A percentile compares a stretch with the other conserved stretches of the same genome.
Evolutionary conservation across 140 eudicot genomes (phyloP).

Genomic region (Stevia rebaudiana): DNA sequence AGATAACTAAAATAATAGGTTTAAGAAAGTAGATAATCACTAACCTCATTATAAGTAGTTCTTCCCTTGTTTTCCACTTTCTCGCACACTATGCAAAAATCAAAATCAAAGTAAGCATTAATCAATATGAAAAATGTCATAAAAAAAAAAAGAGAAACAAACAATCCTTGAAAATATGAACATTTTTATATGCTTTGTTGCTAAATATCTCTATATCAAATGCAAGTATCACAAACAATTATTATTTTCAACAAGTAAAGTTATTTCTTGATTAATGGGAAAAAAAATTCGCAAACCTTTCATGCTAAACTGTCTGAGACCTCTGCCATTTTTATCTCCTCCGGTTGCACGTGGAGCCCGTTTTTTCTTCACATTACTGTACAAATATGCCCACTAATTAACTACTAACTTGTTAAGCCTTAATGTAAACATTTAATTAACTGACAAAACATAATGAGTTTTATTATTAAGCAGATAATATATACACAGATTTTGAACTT

Average conservation of each 20-base stretch:
- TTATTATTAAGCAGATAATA: too few species aligned
- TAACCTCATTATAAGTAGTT: constrained; percentile 67
- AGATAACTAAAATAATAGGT: not conserved
- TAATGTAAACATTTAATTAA: not conserved
- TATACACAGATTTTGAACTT: not conserved
- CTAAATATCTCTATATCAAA: not conserved
- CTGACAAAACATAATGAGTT: not conserved
- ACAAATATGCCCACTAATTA: not conserved
- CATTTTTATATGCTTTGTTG: not conserved
- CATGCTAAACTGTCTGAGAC: constrained; percentile 81
- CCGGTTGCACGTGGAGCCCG: constrained; percentile 72
- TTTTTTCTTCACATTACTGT: constrained; percentile 63
- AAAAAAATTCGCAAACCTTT: constrained; percentile 35
- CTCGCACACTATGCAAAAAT: constrained; percentile 47
- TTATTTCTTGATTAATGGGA: not conserved
- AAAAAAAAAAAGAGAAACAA: not conserved
- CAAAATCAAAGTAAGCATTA: constrained; percentile 1
- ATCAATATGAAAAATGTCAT: not conserved
- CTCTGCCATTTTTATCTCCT: constrained; percentile 78
- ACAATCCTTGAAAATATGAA: not conserved
- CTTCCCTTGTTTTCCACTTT: constrained; percentile 72
- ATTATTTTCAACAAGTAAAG: not conserved
- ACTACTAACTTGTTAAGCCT: not conserved
- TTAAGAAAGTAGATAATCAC: constrained; percentile 1
- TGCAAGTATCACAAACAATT: not conserved